Base-by-base conservation (phyloP, 495 filamentous ascomycete genomes). In the Podospora pseudopauciseta region DNA sequence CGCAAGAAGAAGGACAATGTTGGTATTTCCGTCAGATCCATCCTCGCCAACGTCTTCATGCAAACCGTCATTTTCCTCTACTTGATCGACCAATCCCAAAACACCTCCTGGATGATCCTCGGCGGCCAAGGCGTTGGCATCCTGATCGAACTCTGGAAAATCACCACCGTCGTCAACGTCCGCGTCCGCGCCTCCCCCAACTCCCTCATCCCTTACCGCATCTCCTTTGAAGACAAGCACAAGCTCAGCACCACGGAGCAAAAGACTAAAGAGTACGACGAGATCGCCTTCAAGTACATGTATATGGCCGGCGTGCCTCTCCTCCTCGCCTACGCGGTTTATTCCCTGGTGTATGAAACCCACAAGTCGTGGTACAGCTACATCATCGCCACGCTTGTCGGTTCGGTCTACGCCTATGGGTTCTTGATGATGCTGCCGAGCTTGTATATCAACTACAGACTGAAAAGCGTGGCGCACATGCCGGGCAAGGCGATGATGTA, bases 1-100 rank as follows among this genome's bases (percentile, higher is more conserved):
- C 91, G 92, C 73, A 97, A 98, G 81, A 99, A 99, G 91, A 99
- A 99, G 82, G 96, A 98, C 82, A 91, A 94, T 63, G 92, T 99
- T 44, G 95, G 95, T 65, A 92, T 96, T 30, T 97, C 93, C 7
- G 90, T 99, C 57, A 92, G 95, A 49, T 96, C 96, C 9, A 99
- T 99, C 74, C 83, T 99, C 55, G 94, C 92, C 69, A 99, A 98
- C 74, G 94, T 98, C 70, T 93, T 98, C 79, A 99, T 99, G 95
- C 95, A 99, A 76, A 79, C 82, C 15, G 86, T 98, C 74, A 97
- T 99, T 78, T 97, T 99, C 86, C 87, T 99, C 28, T 99, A 99
- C 79, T 85, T 99, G n/a, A 82, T 99, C 75, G 95, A 99, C 80
- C 98, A 99, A 79, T 96, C 91, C 68, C 92, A 97, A 19, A 94